Conservation (phyloP, 2,329 filamentous ascomycete genomes). For the Fusarium dimerum region DNA sequence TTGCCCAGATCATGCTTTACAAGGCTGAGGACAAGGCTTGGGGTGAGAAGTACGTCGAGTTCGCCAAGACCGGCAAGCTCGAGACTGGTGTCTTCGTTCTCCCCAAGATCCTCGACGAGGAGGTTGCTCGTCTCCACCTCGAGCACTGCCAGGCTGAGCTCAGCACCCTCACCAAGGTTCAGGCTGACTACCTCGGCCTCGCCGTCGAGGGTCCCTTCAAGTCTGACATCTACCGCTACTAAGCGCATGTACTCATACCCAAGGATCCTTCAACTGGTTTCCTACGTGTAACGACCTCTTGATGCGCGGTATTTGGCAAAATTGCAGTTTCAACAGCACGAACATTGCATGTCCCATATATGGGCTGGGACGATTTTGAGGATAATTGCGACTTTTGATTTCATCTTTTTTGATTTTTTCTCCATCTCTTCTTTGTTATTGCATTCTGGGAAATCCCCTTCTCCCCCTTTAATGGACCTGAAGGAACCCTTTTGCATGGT, state of each 20-base stretch:
- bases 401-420: conserved; percentile 12
- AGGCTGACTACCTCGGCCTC: conserved; percentile 94
- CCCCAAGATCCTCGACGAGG: conserved; percentile 98
- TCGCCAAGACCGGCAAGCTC: conserved; percentile 89
- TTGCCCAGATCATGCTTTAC: conserved; percentile 98
- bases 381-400: conserved; percentile 25
- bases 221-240: conserved; percentile 65
- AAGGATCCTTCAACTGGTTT: conserved; percentile 43
- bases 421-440: conserved; percentile 28
- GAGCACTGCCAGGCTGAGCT: conserved; percentile 94
- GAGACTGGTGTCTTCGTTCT: conserved; percentile 88
- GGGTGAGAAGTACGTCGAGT: conserved; percentile 93
- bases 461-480: conserved; percentile 3
- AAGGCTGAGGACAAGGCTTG: conserved; percentile 88
- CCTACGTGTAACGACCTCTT: conserved; percentile 38
- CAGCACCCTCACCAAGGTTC: conserved; percentile 77
- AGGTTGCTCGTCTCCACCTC: conserved; percentile 93
- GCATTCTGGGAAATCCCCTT: conserved; percentile 22
- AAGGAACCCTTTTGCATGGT: conserved; percentile 29
- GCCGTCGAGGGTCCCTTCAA: conserved; percentile 90
- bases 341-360: conserved; percentile 39
- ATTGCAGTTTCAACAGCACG: conserved; percentile 47
- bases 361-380: conserved; percentile 33
- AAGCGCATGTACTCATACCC: conserved; percentile 39
- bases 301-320: conserved; percentile 36